phyloP scores from a whole-genome alignment of 768 basidiomycete species.

The Neoboletus magnificus region DNA sequence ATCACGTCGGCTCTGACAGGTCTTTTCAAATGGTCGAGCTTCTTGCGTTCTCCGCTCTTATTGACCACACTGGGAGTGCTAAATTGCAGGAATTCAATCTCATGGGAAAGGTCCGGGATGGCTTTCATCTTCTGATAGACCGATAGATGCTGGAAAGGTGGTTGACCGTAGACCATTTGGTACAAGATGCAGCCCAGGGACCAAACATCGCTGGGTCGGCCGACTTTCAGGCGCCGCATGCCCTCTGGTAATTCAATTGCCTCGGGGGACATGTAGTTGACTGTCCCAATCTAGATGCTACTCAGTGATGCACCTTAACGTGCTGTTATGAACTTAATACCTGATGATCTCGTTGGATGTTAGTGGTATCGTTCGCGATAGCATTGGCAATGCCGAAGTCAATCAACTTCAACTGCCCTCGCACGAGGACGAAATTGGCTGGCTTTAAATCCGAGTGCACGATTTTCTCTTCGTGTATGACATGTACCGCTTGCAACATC shows the following conservation, averaged over 20 bases:
- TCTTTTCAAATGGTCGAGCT: constrained; percentile 65
- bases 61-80: constrained; percentile 44
- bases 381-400: constrained; percentile 99
- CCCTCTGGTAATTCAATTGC: constrained; percentile 88
- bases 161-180: constrained; percentile 95
- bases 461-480: constrained; percentile 97
- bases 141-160: constrained; percentile 85
- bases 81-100: constrained; percentile 80
- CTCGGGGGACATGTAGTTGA: constrained; percentile 99
- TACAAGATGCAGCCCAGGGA: constrained; percentile 96
- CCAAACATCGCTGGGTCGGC: constrained; percentile 96
- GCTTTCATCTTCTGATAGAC: constrained; percentile 90
- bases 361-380: constrained; percentile 97
- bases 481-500: constrained; percentile 99
- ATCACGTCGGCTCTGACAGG: constrained; percentile 77
- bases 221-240: constrained; percentile 89
- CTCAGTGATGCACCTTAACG: not conserved
- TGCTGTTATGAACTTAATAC: constrained; percentile 36
- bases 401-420: constrained; percentile 93
- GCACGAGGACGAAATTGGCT: constrained; percentile 96
- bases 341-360: constrained; percentile 95
- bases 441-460: constrained; percentile 98
- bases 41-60: constrained; percentile 39
- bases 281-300: constrained; percentile 75
- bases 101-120: constrained; percentile 74